phyloP scores from a whole-genome alignment of 2,329 filamentous ascomycete species.

The Fusarium fracticaudum region DNA sequence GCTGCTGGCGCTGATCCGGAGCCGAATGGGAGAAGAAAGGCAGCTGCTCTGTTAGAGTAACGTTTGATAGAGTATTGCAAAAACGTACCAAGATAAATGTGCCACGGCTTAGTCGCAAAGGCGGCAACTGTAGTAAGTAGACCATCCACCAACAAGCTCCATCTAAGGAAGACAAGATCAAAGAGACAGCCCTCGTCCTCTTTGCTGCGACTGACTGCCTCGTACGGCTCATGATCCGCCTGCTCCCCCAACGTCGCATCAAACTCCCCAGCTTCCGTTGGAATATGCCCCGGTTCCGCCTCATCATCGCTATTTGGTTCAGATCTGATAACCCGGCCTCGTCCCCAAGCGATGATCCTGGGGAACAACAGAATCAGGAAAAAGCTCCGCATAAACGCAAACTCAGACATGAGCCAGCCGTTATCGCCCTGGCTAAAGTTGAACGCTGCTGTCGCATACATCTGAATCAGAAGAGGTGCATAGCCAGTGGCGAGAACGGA shows the following conservation, averaged over 20 bases:
- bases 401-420: slow-evolving; percentile 65
- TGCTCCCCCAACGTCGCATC: slow-evolving; percentile 54
- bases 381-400: slow-evolving; percentile 62
- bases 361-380: slow-evolving; percentile 66
- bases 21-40: slow-evolving; percentile 71
- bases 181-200: slow-evolving; percentile 65
- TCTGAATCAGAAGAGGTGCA: slow-evolving; percentile 68
- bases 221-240: slow-evolving; percentile 57
- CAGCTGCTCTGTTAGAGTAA: slow-evolving; percentile 51
- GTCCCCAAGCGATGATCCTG: slow-evolving; percentile 60
- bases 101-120: slow-evolving; percentile 71
- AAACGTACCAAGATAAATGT: slow-evolving; percentile 69
- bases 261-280: slow-evolving; percentile 52
- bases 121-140: slow-evolving; percentile 70
- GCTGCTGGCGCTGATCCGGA: slow-evolving; percentile 75
- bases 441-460: slow-evolving; percentile 66
- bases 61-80: accelerated
- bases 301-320: background rate
- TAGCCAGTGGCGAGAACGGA: slow-evolving; percentile 76
- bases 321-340: slow-evolving; percentile 16
- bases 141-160: slow-evolving; percentile 72
- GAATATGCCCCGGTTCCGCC: slow-evolving; percentile 37
- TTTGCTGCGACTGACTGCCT: slow-evolving; percentile 40
- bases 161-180: slow-evolving; percentile 73
- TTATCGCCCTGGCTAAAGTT: slow-evolving; percentile 65